phyloP scores from a whole-genome alignment of 768 basidiomycete species.

The Saitozyma sp. region DNA sequence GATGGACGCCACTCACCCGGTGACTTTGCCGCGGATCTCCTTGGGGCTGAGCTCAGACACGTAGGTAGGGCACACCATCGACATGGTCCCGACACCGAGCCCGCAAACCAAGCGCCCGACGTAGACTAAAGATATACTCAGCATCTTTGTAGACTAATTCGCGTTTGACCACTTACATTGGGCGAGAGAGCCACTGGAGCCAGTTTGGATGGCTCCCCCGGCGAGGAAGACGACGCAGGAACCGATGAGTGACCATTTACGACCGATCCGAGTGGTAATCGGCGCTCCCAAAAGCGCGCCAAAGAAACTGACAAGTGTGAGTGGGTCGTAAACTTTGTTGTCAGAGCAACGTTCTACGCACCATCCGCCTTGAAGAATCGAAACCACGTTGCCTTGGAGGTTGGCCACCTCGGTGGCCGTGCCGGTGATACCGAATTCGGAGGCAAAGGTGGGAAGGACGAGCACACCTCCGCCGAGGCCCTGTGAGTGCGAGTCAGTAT shows the following conservation, averaged over 20 bases:
- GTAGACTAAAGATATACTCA: conserved; percentile 56
- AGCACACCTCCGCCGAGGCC: too few relatives aligned
- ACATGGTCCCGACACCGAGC: conserved; percentile 77
- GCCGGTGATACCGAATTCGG: conserved; percentile 61
- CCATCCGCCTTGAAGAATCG: conserved; percentile 63
- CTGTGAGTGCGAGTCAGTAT: too few relatives aligned
- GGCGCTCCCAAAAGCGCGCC: too few relatives aligned
- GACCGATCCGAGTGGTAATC: too few relatives aligned
- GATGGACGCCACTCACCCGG: conserved; percentile 35
- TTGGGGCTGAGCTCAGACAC: conserved; percentile 86
- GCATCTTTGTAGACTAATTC: neutral
- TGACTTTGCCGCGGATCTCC: conserved; percentile 76
- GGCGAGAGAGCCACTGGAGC: conserved; percentile 40
- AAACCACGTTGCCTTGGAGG: conserved; percentile 73
- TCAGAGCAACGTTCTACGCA: conserved; percentile 75
- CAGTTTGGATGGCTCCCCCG: conserved; percentile 57
- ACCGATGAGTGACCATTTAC: conserved; percentile 4
- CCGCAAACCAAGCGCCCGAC: conserved; percentile 76
- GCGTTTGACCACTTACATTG: conserved; percentile 61
- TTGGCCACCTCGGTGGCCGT: conserved; percentile 56
- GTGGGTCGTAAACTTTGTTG: too few relatives aligned
- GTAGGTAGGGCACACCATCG: conserved; percentile 68
- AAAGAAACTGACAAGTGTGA: conserved; percentile 53
- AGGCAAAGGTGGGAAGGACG: conserved; percentile 56
- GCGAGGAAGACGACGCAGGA: conserved; percentile 67